Evolutionary conservation across 108 stramenopile genomes (phyloP).

Genomic region (Parmales sp.): DNA sequence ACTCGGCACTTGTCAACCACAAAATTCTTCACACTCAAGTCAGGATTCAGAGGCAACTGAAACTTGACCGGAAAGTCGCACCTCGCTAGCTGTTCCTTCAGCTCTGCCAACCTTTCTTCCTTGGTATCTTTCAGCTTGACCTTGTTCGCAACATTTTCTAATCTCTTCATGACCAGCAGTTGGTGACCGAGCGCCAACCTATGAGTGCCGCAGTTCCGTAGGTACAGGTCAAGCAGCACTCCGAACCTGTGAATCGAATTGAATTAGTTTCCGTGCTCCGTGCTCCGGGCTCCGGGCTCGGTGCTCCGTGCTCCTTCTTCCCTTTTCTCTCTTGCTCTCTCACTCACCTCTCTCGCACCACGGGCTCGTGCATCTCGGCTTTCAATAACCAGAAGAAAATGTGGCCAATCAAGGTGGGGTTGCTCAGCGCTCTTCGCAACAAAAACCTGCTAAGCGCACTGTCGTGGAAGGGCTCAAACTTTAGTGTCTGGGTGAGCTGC

Average conservation of each 20-base stretch:
- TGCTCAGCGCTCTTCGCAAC: slow-evolving; percentile 20
- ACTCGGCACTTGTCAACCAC: slow-evolving; percentile 27
- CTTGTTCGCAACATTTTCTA: slow-evolving; percentile 17
- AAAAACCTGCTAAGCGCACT: slow-evolving; percentile 23
- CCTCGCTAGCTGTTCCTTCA: not conserved
- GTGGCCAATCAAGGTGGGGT: slow-evolving; percentile 21
- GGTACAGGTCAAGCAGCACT: slow-evolving; percentile 29
- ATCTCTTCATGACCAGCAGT: slow-evolving; percentile 23
- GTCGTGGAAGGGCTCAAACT: slow-evolving; percentile 30
- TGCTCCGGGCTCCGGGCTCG: no score
- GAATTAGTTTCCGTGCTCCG: no score
- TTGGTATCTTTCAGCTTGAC: slow-evolving; percentile 10
- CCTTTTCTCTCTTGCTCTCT: no score
- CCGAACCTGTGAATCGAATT: no score
- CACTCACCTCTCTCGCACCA: slow-evolving; percentile 20
- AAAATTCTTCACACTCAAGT: slow-evolving; percentile 12
- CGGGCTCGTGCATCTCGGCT: slow-evolving; percentile 25
- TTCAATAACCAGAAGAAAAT: slow-evolving; percentile 25
- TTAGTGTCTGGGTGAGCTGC: slow-evolving; percentile 29
- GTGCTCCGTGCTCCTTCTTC: no score
- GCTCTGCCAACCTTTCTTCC: not conserved
- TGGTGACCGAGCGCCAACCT: slow-evolving; percentile 37
- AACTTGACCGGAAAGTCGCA: slow-evolving; percentile 22
- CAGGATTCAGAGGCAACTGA: slow-evolving; percentile 31
- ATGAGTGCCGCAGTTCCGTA: slow-evolving; percentile 26